phyloP scores from a whole-genome alignment of 2,329 filamentous ascomycete species.

The Parastagonospora avenae region DNA sequence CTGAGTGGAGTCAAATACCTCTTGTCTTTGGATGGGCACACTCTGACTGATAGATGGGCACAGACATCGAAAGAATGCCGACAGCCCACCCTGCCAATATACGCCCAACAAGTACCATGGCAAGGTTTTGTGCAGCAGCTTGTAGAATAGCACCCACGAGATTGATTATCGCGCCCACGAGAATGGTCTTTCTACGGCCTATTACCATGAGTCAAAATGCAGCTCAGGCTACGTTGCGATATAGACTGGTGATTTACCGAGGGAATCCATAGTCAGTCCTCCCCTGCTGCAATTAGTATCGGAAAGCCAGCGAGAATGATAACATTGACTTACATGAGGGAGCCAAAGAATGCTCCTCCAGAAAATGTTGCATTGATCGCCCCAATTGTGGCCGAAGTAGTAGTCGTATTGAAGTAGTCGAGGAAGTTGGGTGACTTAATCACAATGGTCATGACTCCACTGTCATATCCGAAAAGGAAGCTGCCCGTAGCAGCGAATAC shows the following conservation, averaged over 20 bases:
- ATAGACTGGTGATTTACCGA: conserved; percentile 47
- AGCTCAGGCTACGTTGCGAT: too few species aligned
- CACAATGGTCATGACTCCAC: conserved; percentile 55
- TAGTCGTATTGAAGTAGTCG: conserved; percentile 60
- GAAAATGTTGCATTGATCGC: conserved; percentile 69
- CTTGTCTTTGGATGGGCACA: conserved; percentile 64
- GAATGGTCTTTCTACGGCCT: conserved; percentile 60
- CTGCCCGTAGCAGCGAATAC: conserved; percentile 52
- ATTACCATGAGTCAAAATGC: too few species aligned
- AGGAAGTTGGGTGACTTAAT: conserved; percentile 64
- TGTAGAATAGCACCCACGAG: conserved; percentile 65
- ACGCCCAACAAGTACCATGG: conserved; percentile 64
- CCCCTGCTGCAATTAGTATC: conserved; percentile 38
- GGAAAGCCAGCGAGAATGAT: not conserved
- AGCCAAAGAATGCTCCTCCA: conserved; percentile 62
- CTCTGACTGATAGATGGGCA: conserved; percentile 69
- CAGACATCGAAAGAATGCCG: conserved; percentile 63
- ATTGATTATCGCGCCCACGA: conserved; percentile 64
- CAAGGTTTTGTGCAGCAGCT: conserved; percentile 59
- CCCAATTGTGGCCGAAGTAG: conserved; percentile 60
- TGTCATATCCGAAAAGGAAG: conserved; percentile 45
- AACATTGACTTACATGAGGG: conserved; percentile 48
- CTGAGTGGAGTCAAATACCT: conserved; percentile 39
- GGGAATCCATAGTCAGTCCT: conserved; percentile 64
- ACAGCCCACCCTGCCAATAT: conserved; percentile 65